These are phyloP conservation scores for Aspergillus campestris DNA, from an alignment of 495 filamentous ascomycete species.

Conservation along the genomic window DNA sequence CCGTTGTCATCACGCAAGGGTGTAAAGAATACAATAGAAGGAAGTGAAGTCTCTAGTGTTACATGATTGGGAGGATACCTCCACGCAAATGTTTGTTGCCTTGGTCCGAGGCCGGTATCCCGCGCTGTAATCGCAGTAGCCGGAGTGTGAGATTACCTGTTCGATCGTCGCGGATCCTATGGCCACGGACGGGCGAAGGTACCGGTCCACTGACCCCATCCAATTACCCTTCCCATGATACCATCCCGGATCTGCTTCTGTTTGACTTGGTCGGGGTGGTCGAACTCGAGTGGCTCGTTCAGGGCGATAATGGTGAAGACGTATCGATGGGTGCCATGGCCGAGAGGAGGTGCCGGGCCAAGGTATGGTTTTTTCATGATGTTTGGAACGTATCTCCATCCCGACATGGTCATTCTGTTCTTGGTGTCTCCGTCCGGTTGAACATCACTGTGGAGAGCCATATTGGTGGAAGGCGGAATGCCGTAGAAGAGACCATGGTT, in stretches of 20 bases:
- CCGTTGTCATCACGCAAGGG: no score
- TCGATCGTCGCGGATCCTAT: background rate
- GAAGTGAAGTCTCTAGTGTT: background rate
- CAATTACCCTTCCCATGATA: conserved; percentile 39
- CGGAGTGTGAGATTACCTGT: background rate
- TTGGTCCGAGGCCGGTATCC: no score
- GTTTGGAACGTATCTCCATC: conserved; percentile 37
- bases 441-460: conserved; percentile 25
- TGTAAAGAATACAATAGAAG: no score
- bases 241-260: conserved; percentile 34
- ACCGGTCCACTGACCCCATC: conserved; percentile 45
- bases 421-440: conserved; percentile 9
- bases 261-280: conserved; percentile 20
- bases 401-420: conserved; percentile 17
- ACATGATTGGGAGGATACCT: no score
- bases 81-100: no score
- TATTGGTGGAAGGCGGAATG: conserved; percentile 28
- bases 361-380: conserved; percentile 23
- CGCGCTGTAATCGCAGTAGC: background rate
- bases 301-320: conserved; percentile 42
- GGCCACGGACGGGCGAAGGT: conserved; percentile 34
- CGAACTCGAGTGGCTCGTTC: conserved; percentile 28
- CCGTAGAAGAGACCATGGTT: conserved; percentile 39
- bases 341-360: conserved; percentile 34
- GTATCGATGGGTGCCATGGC: conserved; percentile 43